Conservation (phyloP, 1,284 basidiomycete genomes). For the Pseudozyma hubeiensis region DNA sequence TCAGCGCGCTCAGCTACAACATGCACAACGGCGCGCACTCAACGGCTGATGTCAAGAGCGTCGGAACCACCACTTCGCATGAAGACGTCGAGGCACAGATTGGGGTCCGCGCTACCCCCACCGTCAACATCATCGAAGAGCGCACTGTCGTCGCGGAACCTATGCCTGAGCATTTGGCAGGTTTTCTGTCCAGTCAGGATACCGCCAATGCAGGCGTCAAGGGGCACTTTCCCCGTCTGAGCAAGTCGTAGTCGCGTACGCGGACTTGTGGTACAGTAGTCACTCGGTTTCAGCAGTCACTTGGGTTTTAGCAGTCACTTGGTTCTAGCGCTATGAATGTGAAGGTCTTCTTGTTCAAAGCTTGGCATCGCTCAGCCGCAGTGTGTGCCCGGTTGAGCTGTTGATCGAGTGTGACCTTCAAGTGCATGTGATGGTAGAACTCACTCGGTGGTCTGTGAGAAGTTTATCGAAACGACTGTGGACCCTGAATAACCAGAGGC, state of each 20-base stretch:
- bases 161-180: conserved; percentile 44
- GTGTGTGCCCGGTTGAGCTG: too few relatives aligned
- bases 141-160: conserved; percentile 24
- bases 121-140: conserved; percentile 33
- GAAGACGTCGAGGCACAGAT: conserved; percentile 28
- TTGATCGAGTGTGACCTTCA: too few relatives aligned
- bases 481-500: too few relatives aligned
- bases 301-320: too few relatives aligned
- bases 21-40: conserved; percentile 13
- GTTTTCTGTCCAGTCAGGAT: conserved; percentile 3
- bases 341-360: too few relatives aligned
- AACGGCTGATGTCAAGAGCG: conserved; percentile 27
- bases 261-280: too few relatives aligned
- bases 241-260: conserved; percentile 19
- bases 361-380: too few relatives aligned
- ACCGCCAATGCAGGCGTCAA: not conserved
- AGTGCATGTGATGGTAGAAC: too few relatives aligned
- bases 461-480: not conserved
- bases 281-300: too few relatives aligned
- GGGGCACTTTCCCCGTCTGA: conserved; percentile 28
- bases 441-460: too few relatives aligned
- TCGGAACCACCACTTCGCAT: conserved; percentile 13
- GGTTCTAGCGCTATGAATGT: too few relatives aligned
- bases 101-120: not conserved
- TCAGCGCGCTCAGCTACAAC: conserved; percentile 18